These are phyloP conservation scores for Aspergillus sp. DNA, from an alignment of 2,329 filamentous ascomycete species.

Conservation along the genomic window DNA sequence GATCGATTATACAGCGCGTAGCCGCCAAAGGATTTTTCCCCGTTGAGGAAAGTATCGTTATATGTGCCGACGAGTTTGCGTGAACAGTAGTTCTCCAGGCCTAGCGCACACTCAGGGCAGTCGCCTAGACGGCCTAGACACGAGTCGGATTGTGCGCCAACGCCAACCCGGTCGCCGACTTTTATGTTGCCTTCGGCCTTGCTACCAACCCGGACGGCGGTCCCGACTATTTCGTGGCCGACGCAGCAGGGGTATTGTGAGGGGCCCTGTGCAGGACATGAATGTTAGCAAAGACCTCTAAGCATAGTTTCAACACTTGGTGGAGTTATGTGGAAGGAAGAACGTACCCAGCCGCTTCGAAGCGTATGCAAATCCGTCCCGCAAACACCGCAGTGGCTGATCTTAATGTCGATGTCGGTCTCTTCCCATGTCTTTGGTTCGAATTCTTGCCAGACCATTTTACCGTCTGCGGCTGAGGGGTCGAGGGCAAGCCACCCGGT, in stretches of 20 bases:
- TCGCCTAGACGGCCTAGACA: slow-evolving; percentile 51
- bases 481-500: too few species aligned
- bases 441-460: not conserved
- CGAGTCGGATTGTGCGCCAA: slow-evolving; percentile 65
- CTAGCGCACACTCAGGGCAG: slow-evolving; percentile 58
- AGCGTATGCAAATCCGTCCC: slow-evolving; percentile 64
- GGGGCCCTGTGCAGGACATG: slow-evolving; percentile 30
- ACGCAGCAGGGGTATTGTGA: slow-evolving; percentile 55
- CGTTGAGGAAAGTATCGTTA: slow-evolving; percentile 47
- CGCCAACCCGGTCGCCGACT: slow-evolving; percentile 50
- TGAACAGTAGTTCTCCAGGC: slow-evolving; percentile 43
- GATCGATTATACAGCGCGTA: slow-evolving; percentile 62
- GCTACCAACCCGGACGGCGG: slow-evolving; percentile 61
- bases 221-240: slow-evolving; percentile 69
- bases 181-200: slow-evolving; percentile 36
- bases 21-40: slow-evolving; percentile 69
- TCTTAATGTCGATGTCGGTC: slow-evolving; percentile 65
- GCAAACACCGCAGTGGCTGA: slow-evolving; percentile 69
- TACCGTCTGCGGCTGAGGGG: too few species aligned
- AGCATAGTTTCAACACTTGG: too few species aligned
- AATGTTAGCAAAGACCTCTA: not conserved
- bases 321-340: too few species aligned
- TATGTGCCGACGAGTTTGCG: slow-evolving; percentile 37
- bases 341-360: slow-evolving; percentile 49
- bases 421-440: slow-evolving; percentile 69